Evolutionary conservation across 2,329 filamentous ascomycete species (phyloP), one percentile per base, ranked within the genome.

Genomic region (Apiospora marii): DNA sequence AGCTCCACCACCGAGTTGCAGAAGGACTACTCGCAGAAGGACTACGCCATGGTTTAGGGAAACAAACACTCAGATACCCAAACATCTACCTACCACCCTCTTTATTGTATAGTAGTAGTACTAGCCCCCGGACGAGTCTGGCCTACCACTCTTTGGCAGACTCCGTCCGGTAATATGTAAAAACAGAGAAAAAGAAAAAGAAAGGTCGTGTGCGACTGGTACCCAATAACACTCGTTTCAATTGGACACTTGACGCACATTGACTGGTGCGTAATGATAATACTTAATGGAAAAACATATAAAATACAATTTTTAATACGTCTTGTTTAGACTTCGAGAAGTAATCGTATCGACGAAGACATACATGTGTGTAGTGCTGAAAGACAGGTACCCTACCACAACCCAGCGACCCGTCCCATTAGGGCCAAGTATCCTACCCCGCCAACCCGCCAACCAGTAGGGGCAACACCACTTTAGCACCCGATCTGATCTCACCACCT

Each of bases 21-120:
- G 41, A 68, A 68, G 67, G n/a, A 68, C 41, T 68, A 68, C 67
- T 41, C 37, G 24, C 67, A 68, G 41, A 68, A 68, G 67, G n/a
- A 68, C 41, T 68, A 68, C 67, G 44, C 41, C n/a, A 48, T 68
- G 5, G 41, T 68, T 13, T 68, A 68, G 19, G 30, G 44, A 22
- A 22, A 22, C 27, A 30, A 22, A 22, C 16, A 2, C 2, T 7
- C 19, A 48, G 1, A 41, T 41, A 41, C 37, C 37, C 37, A 8
- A 10, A 10, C 8, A 41, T 0, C 19, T 7, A 1, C 44, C 12
- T 53, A 2, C 22, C 5, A 8, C 16, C 2, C 51, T 12, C n/a
- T 53, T 27, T 13, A 53, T 53, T 53, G 49, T 27, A 53, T 53
- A 14, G 24, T 53, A 27, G 6, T 49, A 49, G 27, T 22, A 49